A percentile compares a stretch with the other conserved stretches of the same genome.
These are phyloP conservation scores for Fusarium sambucinum DNA, from an alignment of 2,329 filamentous ascomycete species.

Conservation along the genomic window DNA sequence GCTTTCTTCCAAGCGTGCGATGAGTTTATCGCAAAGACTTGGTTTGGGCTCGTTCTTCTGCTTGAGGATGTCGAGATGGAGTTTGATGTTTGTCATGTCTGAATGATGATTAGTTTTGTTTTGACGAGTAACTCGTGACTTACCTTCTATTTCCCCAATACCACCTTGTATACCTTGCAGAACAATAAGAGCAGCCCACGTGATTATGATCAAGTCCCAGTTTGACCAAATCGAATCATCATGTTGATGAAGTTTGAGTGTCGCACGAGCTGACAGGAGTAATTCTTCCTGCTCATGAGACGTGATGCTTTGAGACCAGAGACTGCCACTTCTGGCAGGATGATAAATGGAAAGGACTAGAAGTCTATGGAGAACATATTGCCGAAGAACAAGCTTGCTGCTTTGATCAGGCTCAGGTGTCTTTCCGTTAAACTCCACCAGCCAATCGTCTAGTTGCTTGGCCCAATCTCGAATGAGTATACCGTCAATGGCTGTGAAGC, in stretches of 20 bases:
- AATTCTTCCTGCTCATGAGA: slow-evolving; percentile 23
- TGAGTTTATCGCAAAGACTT: slow-evolving; percentile 19
- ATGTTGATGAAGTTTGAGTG: slow-evolving; percentile 10
- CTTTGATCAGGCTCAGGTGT: slow-evolving; percentile 15
- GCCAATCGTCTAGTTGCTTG: slow-evolving; percentile 12
- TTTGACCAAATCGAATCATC: slow-evolving; percentile 21
- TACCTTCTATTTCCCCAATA: slow-evolving; percentile 17
- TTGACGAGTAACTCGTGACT: rapidly evolving
- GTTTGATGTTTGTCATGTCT: slow-evolving; percentile 26
- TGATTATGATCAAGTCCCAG: slow-evolving; percentile 26
- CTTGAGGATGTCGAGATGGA: slow-evolving; percentile 16
- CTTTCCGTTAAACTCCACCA: slow-evolving; percentile 18
- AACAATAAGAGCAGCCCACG: slow-evolving; percentile 15
- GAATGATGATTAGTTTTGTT: background rate
- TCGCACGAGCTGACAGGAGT: slow-evolving; percentile 11
- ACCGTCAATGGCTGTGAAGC: slow-evolving; percentile 12
- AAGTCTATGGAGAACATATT: slow-evolving; percentile 13
- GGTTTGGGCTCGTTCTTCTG: slow-evolving; percentile 19
- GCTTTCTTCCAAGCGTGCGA: slow-evolving; percentile 6
- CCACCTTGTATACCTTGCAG: slow-evolving; percentile 18
- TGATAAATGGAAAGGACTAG: slow-evolving; percentile 11
- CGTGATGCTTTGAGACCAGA: slow-evolving; percentile 15
- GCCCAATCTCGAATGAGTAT: slow-evolving; percentile 20
- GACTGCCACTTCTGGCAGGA: slow-evolving; percentile 8
- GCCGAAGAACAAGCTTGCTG: slow-evolving; percentile 13